Evolutionary conservation across 257 asterid genomes (phyloP).

Genomic region (Thymus quinquecostatus): DNA sequence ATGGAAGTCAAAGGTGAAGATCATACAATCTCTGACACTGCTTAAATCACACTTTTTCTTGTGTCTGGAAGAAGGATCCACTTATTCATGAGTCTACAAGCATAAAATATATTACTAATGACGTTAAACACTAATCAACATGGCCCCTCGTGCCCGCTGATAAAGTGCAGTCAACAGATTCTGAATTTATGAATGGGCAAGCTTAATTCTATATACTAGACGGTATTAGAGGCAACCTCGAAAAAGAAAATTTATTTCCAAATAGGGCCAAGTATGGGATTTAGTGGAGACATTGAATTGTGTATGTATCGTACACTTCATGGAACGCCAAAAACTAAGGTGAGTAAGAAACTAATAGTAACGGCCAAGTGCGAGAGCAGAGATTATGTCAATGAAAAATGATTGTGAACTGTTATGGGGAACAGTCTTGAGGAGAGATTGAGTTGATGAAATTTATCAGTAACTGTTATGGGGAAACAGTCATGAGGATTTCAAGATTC

Average conservation of each 20-base stretch:
- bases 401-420: neutral
- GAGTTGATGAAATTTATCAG: too few species aligned
- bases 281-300: neutral
- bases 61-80: too few species aligned
- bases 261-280: neutral
- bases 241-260: neutral
- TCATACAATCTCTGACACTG: neutral
- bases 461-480: neutral
- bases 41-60: neutral
- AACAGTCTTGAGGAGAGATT: too few species aligned
- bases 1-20: neutral
- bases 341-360: neutral
- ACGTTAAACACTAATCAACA: neutral
- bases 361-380: neutral
- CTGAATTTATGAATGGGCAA: neutral
- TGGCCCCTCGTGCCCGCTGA: constrained; percentile 6
- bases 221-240: neutral
- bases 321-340: neutral
- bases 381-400: neutral
- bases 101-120: neutral
- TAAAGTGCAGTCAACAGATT: neutral
- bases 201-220: neutral
- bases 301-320: neutral
- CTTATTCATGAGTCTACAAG: too few species aligned
- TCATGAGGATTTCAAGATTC: neutral